Evolutionary conservation across 2,329 filamentous ascomycete genomes (phyloP).

Genomic region (Coccinonectria pachysandricola): DNA sequence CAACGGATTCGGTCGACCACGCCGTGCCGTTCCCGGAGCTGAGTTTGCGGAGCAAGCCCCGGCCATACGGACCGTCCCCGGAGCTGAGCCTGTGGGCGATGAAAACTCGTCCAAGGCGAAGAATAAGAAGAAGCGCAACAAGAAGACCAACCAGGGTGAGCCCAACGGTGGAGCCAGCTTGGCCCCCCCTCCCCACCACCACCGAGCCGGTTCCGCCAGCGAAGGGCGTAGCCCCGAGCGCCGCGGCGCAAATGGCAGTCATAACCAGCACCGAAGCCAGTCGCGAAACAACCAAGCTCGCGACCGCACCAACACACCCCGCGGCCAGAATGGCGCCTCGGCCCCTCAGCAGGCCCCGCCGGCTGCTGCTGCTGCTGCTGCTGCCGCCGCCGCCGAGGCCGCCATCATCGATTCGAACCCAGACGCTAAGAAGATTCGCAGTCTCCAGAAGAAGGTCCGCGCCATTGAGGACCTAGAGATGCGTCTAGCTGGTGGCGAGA

Average conservation of each 20-base stretch:
- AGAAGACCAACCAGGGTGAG: slow-evolving; percentile 69
- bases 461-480: slow-evolving; percentile 98
- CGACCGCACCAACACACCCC: slow-evolving; percentile 41
- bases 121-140: slow-evolving; percentile 96
- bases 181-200: slow-evolving; percentile 34
- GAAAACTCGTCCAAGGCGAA: slow-evolving; percentile 79
- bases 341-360: slow-evolving; percentile 11
- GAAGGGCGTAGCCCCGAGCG: slow-evolving; percentile 59
- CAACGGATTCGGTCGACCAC: slow-evolving; percentile 70
- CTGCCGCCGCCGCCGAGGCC: slow-evolving; percentile 37
- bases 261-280: slow-evolving; percentile 36
- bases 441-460: slow-evolving; percentile 91
- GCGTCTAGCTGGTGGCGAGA: slow-evolving; percentile 87
- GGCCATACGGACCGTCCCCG: slow-evolving; percentile 56
- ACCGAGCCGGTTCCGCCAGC: slow-evolving; percentile 29
- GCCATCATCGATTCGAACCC: slow-evolving; percentile 54
- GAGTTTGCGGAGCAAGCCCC: slow-evolving; percentile 59
- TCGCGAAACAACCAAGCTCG: slow-evolving; percentile 42
- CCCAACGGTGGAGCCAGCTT: slow-evolving; percentile 36
- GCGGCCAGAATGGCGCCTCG: slow-evolving; percentile 9
- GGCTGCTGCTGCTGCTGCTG: slow-evolving; percentile 24
- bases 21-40: slow-evolving; percentile 78
- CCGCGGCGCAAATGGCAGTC: slow-evolving; percentile 32
- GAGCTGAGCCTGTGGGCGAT: slow-evolving; percentile 51
- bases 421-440: slow-evolving; percentile 90